These are phyloP conservation scores for Pichia paraexigua DNA, from an alignment of 805 yeast genomes.

Conservation along the genomic window DNA sequence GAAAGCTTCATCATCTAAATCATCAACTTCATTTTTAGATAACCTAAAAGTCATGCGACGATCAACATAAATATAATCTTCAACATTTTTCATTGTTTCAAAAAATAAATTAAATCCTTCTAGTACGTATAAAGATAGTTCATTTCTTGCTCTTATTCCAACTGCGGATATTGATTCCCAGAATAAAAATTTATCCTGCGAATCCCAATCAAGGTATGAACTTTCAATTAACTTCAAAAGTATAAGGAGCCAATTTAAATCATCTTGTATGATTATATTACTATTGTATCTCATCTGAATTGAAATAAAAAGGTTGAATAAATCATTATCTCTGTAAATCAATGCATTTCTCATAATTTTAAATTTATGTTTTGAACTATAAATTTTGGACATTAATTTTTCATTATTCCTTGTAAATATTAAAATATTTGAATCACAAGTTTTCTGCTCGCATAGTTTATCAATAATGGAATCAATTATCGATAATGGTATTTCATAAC, in stretches of 20 bases:
- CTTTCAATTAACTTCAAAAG: background rate
- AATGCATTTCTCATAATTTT: background rate
- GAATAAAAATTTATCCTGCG: background rate
- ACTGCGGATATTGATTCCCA: background rate
- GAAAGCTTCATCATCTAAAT: background rate
- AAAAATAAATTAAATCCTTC: background rate
- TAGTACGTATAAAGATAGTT: background rate
- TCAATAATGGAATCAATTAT: slow-evolving; percentile 4
- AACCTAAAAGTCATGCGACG: background rate
- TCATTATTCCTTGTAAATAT: background rate
- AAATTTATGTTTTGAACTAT: background rate
- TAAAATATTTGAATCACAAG: background rate
- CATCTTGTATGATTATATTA: background rate
- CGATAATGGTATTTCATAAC: background rate
- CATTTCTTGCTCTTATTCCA: background rate
- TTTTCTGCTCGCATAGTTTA: background rate
- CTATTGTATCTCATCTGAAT: background rate
- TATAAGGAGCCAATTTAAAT: background rate
- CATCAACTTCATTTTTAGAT: background rate
- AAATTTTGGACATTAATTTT: background rate
- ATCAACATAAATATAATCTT: background rate
- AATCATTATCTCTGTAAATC: background rate
- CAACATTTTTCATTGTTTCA: background rate
- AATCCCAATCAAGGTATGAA: background rate
- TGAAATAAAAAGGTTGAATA: background rate